These are phyloP conservation scores for Fusarium sp. DNA, from an alignment of 2,329 filamentous ascomycete species.

Conservation along the genomic window DNA sequence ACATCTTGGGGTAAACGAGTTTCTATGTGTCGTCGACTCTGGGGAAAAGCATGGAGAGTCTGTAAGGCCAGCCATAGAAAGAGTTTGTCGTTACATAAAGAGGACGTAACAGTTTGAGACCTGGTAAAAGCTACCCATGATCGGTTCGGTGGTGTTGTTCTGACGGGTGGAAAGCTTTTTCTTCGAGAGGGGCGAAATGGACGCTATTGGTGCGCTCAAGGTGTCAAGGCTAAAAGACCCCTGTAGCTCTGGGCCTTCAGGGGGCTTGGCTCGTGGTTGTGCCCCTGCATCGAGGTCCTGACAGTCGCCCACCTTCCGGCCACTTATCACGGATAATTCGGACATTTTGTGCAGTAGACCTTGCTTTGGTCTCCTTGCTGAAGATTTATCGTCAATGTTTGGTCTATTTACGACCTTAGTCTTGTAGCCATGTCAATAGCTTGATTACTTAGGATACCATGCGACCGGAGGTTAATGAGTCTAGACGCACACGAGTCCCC, in stretches of 20 bases:
- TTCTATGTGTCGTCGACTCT: conserved; percentile 27
- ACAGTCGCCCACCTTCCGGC: background rate
- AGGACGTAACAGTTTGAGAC: conserved; percentile 43
- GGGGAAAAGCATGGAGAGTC: conserved; percentile 40
- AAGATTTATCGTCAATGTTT: no score
- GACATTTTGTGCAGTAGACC: background rate
- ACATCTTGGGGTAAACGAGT: conserved; percentile 19
- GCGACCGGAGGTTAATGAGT: no score
- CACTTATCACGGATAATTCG: conserved; percentile 14
- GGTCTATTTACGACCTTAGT: no score
- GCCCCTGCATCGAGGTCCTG: background rate
- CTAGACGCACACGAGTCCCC: no score
- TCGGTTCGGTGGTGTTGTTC: background rate
- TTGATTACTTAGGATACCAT: no score
- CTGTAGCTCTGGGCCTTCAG: background rate
- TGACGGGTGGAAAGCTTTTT: background rate
- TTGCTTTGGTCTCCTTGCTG: no score
- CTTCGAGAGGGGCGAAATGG: background rate
- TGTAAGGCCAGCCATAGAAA: conserved; percentile 42
- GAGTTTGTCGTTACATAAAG: conserved; percentile 46
- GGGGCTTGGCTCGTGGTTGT: background rate
- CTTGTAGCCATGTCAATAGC: no score
- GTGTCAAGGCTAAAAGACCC: background rate
- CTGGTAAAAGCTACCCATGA: conserved; percentile 8
- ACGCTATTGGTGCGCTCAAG: background rate